Evolutionary conservation across 331 rosid species (phyloP), one percentile per base, ranked within the genome.

Genomic region (Dryas integrifolia): DNA sequence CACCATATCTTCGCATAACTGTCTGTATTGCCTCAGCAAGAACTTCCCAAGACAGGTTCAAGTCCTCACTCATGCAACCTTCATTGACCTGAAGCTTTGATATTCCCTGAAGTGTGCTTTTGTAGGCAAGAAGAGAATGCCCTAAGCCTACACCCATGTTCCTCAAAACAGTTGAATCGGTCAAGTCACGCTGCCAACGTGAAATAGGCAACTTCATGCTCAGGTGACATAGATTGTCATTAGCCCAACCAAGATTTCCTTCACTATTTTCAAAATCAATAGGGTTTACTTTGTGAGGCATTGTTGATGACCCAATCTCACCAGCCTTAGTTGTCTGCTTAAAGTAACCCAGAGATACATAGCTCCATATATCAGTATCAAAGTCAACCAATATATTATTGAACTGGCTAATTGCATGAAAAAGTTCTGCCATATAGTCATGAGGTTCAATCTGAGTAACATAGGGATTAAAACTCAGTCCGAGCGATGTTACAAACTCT

Each of bases 261-360:
- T 90, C 98, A 46, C 98, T 92, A 61, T 90, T 92, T 77, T 92
- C 98, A 86, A 90, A 92, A 86, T 92, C 98, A 82, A 92, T 92
- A 12, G 98, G 98, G 80, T 92, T 92, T 35, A 92, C 98, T 83
- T 90, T 90, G 87, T 92, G 98, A 80, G 97, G 97, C 98, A 92
- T 92, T 7, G 98, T 92, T 75, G 98, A 92, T 35, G 98, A 92
- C 58, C 98, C 97, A 79, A 92, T 92, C 84, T 92, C 98, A 66
- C 96, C 98, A 8, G 92, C 96, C 85, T 85, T 92, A 2, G 97
- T 92, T 78, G 45, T 87, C 96, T 92, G 83, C 72, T 92, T 92
- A 77, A 92, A 92, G 85, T 85, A 92, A 24, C 96, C 92, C 87
- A 87, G 86, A 21, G 97, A 90, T 81, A 92, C 88, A 59, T 90